phyloP scores from a whole-genome alignment of 805 yeast species.

The Cephaloascus fragrans region DNA sequence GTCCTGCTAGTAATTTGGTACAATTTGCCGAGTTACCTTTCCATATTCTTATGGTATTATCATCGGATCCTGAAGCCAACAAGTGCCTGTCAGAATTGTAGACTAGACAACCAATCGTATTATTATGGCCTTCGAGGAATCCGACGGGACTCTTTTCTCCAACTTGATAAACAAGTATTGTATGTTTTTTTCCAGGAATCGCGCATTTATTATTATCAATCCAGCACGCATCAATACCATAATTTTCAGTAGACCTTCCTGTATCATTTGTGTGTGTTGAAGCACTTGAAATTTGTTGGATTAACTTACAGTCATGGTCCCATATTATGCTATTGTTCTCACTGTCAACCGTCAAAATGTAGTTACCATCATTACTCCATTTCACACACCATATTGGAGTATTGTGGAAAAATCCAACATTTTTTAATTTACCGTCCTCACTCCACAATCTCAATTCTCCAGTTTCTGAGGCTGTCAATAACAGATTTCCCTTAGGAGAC shows the following conservation, averaged over 20 bases:
- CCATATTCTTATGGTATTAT: constrained; percentile 68
- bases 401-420: constrained; percentile 41
- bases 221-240: constrained; percentile 63
- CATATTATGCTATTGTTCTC: constrained; percentile 49
- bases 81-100: constrained; percentile 44
- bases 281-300: background rate
- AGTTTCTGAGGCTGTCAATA: constrained; percentile 54
- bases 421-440: constrained; percentile 54
- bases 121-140: constrained; percentile 54
- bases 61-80: constrained; percentile 73
- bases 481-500: constrained; percentile 55
- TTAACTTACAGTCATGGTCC: constrained; percentile 31
- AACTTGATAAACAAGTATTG: constrained; percentile 46
- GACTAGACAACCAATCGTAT: constrained; percentile 42
- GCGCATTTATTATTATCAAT: constrained; percentile 60
- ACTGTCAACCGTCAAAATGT: constrained; percentile 50
- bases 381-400: constrained; percentile 43
- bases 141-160: constrained; percentile 39
- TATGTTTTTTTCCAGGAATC: constrained; percentile 48
- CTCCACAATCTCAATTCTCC: constrained; percentile 82
- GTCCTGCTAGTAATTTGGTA: constrained; percentile 38
- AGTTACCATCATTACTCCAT: constrained; percentile 53
- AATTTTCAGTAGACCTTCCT: constrained; percentile 1
- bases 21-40: constrained; percentile 50
- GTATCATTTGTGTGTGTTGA: background rate